Base-by-base conservation (phyloP, 176 grass and related monocot species). In the Avena eriantha region DNA sequence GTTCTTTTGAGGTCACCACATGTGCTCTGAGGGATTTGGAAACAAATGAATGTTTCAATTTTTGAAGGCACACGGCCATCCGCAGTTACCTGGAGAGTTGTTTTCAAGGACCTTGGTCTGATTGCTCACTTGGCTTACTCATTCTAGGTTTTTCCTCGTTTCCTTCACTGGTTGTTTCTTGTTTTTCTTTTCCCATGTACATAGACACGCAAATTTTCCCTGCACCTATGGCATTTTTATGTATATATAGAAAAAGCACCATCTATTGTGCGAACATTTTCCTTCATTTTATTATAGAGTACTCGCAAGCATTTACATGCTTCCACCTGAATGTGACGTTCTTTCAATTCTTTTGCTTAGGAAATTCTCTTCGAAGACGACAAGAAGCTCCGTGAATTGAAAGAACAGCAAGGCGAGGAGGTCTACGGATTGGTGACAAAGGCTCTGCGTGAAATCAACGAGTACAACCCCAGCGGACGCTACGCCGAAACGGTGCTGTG, bases 291-390 rank as follows among this genome's bases (percentile, higher is more conserved):
- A 12, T 49, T 49, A 49, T 12, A 49, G n/a, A n/a, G n/a, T 49
- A 12, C 47, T 49, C 10, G 47, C 47, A 49, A 49, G 47, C 47
- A 49, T 57, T 57, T 3, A 57, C 2, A 53, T 53, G 50, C 50
- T 53, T 53, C 50, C 50, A 53, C 14, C 3, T 53, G 13, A 17
- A 53, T 53, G 50, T 11, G 3, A 16, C 50, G 16, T 53, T 53
- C 11, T 69, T 11, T 41, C 10, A 3, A 23, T 48, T 21, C 4
- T 24, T 46, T 77, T 7, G 60, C 79, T 12, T 76, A 93, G 88
- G 53, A 60, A 82, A 81, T 90, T 36, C 80, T 93, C 61, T 46
- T 63, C 16, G 84, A 90, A 8, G 91, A 85, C 22, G 88, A 93
- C 10, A 24, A 46, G 41, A 85, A 88, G 13, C 69, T 87, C 23